Percentiles rank a stretch among this genome's conserved stretches.
Evolutionary conservation across 768 basidiomycete genomes (phyloP).

Genomic region (Tephrocybe sp.): DNA sequence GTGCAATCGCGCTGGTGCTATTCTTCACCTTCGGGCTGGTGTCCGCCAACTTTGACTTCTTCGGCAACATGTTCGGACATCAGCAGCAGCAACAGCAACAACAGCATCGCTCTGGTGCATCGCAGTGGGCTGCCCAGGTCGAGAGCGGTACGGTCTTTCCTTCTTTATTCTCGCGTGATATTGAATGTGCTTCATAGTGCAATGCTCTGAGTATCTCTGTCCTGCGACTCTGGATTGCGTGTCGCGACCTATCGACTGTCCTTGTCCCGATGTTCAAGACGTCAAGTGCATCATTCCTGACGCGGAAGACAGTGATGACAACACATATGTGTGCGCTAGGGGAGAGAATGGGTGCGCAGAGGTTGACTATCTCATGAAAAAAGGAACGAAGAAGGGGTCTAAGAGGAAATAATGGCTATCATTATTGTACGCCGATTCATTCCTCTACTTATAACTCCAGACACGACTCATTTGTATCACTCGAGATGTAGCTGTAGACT

Average conservation of each 20-base stretch:
- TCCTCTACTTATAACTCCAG: not conserved
- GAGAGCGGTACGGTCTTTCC: constrained; percentile 52
- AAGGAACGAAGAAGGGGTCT: constrained; percentile 28
- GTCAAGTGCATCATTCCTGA: constrained; percentile 78
- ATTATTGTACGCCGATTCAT: constrained; percentile 1
- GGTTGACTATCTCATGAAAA: constrained; percentile 55
- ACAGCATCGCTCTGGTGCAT: constrained; percentile 47
- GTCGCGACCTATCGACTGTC: constrained; percentile 60
- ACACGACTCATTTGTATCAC: not conserved
- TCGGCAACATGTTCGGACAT: constrained; percentile 74
- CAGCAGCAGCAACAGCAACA: constrained; percentile 66
- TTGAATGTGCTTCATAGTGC: constrained; percentile 40
- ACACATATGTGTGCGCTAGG: constrained; percentile 69
- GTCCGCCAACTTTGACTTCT: constrained; percentile 76
- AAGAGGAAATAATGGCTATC: constrained; percentile 18
- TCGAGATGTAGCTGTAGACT: not conserved
- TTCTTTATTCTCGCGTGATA: not conserved
- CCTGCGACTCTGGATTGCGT: constrained; percentile 76
- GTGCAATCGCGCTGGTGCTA: constrained; percentile 23
- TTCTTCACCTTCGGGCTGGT: constrained; percentile 37
- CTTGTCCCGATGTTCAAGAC: constrained; percentile 76
- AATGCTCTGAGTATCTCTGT: constrained; percentile 75
- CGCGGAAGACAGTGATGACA: constrained; percentile 45
- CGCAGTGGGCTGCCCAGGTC: constrained; percentile 66
- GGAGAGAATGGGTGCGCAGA: constrained; percentile 63